These are phyloP conservation scores for Blastocladiella emersonii DNA, from an alignment of 371 early-diverging fungal species.

Conservation along the genomic window DNA sequence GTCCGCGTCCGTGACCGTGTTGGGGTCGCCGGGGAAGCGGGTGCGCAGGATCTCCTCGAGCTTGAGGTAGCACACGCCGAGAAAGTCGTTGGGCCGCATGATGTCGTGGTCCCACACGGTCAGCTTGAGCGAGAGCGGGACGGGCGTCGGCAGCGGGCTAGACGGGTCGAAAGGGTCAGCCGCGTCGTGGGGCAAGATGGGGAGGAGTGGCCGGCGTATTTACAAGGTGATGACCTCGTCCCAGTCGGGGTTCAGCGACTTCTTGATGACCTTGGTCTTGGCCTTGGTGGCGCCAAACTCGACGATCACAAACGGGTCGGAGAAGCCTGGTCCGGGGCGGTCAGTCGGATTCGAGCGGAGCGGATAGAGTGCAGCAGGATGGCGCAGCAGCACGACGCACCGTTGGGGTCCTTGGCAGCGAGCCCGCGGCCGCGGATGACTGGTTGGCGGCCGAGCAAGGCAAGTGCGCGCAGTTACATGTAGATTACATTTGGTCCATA, in stretches of 20 bases:
- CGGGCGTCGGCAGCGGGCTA: not conserved
- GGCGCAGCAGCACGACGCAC: too few species aligned
- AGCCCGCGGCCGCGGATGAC: not conserved
- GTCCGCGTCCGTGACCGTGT: not conserved
- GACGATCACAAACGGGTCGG: constrained; percentile 68
- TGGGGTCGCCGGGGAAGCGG: not conserved
- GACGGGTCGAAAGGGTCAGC: not conserved
- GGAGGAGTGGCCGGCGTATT: not conserved
- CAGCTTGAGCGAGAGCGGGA: not conserved
- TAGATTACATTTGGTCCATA: too few species aligned
- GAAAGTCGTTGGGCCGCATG: not conserved
- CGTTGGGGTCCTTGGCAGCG: constrained; percentile 6
- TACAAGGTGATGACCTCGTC: constrained; percentile 51
- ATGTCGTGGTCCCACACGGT: not conserved
- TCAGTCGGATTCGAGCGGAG: too few species aligned
- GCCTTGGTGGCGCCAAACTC: constrained; percentile 54
- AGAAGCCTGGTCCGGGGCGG: too few species aligned
- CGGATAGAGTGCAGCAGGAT: too few species aligned
- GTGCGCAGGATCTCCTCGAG: not conserved
- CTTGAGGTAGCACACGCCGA: not conserved
- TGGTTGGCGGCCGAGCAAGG: not conserved
- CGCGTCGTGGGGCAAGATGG: not conserved
- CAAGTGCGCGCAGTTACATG: too few species aligned
- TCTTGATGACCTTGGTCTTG: constrained; percentile 46
- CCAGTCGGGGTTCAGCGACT: constrained; percentile 43